Conservation (phyloP, 2,329 filamentous ascomycete genomes). For the Alternaria ethzedia region DNA sequence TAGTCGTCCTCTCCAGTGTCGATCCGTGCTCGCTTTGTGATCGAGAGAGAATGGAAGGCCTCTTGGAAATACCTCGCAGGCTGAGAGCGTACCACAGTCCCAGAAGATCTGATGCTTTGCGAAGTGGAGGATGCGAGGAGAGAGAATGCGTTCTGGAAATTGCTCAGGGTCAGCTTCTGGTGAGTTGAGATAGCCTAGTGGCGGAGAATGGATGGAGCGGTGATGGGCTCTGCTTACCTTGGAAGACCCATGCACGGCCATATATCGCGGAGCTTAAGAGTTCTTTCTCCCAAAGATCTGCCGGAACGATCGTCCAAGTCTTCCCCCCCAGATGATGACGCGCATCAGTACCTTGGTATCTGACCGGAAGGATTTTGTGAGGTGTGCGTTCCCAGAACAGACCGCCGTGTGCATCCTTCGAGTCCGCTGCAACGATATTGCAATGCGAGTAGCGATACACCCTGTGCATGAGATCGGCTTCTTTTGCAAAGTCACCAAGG, state of each 20-base stretch:
- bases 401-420: neutral
- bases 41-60: neutral
- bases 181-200: neutral
- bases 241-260: conserved; percentile 18
- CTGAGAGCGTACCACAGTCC: conserved; percentile 22
- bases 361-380: neutral
- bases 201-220: too few species aligned
- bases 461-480: neutral
- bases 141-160: conserved; percentile 20
- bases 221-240: conserved; percentile 4
- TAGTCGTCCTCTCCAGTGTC: neutral
- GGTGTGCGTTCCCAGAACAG: accelerated
- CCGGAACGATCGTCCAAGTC: neutral
- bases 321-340: neutral
- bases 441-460: neutral
- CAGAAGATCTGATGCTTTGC: conserved; percentile 24
- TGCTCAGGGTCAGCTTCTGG: neutral
- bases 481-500: conserved; percentile 14
- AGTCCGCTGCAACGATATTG: neutral
- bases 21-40: neutral
- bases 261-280: conserved; percentile 1
- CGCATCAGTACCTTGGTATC: neutral
- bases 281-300: conserved; percentile 10
- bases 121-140: conserved; percentile 24
- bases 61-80: conserved; percentile 14